Percentiles rank a stretch among this genome's conserved stretches.
Evolutionary conservation across 2,329 filamentous ascomycete species (phyloP).

Genomic region (Sporothrix humicola): DNA sequence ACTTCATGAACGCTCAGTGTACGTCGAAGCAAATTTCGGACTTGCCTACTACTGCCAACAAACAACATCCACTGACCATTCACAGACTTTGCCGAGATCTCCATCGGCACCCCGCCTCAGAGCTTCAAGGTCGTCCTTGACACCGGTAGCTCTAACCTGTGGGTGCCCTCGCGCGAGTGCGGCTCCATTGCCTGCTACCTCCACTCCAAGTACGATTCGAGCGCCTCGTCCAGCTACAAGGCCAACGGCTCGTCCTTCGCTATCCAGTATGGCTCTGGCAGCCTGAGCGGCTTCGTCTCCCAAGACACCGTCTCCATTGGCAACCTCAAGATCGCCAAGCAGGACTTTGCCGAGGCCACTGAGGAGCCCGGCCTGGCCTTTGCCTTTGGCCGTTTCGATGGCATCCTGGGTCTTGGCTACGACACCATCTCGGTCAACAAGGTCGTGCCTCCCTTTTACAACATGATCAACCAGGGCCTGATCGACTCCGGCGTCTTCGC

Average conservation of each 20-base stretch:
- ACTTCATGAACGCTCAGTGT: conserved; percentile 99
- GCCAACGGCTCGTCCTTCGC: conserved; percentile 90
- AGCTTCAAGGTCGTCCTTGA: conserved; percentile 98
- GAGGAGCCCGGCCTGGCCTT: conserved; percentile 95
- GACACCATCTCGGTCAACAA: conserved; percentile 97
- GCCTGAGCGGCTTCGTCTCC: conserved; percentile 91
- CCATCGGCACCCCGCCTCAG: conserved; percentile 89
- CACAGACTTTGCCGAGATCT: conserved; percentile 94
- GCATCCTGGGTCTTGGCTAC: conserved; percentile 92
- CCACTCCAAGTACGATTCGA: conserved; percentile 95
- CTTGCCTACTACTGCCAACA: neutral
- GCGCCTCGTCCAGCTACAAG: conserved; percentile 86
- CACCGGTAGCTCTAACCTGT: conserved; percentile 98
- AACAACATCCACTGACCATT: neutral
- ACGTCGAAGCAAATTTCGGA: conserved; percentile 49
- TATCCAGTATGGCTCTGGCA: conserved; percentile 94
- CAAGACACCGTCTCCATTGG: conserved; percentile 86
- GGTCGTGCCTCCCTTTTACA: conserved; percentile 95
- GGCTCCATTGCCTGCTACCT: conserved; percentile 97
- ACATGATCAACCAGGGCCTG: conserved; percentile 87
- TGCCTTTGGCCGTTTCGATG: conserved; percentile 96
- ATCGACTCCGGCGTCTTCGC: conserved; percentile 93
- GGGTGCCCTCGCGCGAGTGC: conserved; percentile 91
- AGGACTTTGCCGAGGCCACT: conserved; percentile 96
- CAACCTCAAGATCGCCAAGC: conserved; percentile 83